Conservation (phyloP, 192 early-diverging fungal genomes). For the Radiomyces spectabilis region DNA sequence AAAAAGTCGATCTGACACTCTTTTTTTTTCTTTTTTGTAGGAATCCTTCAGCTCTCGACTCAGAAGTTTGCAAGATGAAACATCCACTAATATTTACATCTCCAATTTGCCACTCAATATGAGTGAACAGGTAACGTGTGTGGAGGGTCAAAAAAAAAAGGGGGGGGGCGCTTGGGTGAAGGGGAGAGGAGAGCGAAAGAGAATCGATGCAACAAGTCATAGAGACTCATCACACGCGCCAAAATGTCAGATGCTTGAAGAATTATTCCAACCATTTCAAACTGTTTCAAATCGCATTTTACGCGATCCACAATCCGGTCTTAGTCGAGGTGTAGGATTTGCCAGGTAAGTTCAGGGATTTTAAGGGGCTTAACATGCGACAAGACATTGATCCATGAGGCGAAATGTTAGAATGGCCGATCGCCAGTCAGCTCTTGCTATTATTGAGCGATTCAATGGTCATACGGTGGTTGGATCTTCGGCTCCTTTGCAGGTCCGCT, state of each 20-base stretch:
- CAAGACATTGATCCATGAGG: too few relatives aligned
- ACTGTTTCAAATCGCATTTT: conserved; percentile 74
- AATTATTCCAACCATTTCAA: conserved; percentile 54
- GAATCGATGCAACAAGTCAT: too few relatives aligned
- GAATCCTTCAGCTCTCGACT: conserved; percentile 68
- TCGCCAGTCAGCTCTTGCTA: conserved; percentile 54
- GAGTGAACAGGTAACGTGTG: conserved; percentile 54
- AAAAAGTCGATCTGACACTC: not conserved
- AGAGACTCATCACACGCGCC: too few relatives aligned
- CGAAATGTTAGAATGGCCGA: conserved; percentile 67
- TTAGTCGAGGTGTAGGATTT: conserved; percentile 77
- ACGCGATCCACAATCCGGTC: conserved; percentile 53
- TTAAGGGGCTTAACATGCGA: not conserved
- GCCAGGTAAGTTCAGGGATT: conserved; percentile 34
- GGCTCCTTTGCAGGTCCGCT: conserved; percentile 66
- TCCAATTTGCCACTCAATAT: conserved; percentile 74
- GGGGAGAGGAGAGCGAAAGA: too few relatives aligned
- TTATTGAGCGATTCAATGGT: conserved; percentile 64
- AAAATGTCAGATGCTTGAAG: conserved; percentile 43
- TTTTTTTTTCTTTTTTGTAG: conserved; percentile 11
- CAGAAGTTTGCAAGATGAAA: conserved; percentile 64
- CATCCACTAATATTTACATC: conserved; percentile 77
- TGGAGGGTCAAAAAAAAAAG: not conserved
- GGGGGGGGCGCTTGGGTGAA: too few relatives aligned
- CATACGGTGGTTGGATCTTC: conserved; percentile 47